A percentile compares a stretch with the other conserved stretches of the same genome.
Conservation (phyloP, 495 filamentous ascomycete genomes). For the Neurospora sp. region DNA sequence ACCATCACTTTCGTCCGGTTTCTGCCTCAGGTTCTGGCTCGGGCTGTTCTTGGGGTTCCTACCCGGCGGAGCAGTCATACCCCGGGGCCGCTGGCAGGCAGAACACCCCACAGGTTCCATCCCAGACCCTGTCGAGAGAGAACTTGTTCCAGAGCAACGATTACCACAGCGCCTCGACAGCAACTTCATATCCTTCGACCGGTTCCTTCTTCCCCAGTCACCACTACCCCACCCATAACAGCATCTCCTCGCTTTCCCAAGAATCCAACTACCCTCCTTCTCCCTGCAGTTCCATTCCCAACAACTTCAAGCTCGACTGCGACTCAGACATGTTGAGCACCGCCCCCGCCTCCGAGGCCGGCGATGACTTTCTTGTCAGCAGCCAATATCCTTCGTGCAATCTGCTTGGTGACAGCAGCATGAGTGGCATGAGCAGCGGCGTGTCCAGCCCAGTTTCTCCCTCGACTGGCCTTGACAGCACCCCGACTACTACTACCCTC, state of each 20-base stretch:
- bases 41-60: neutral
- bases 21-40: neutral
- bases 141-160: neutral
- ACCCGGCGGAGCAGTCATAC: neutral
- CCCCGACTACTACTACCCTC: neutral
- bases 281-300: constrained; percentile 11
- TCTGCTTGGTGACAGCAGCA: neutral
- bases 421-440: neutral
- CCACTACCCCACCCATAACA: neutral
- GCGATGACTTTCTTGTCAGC: neutral
- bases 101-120: neutral
- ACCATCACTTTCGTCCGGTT: constrained; percentile 10
- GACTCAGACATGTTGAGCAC: constrained; percentile 7
- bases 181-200: neutral
- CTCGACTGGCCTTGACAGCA: neutral
- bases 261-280: constrained; percentile 9
- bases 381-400: constrained; percentile 2
- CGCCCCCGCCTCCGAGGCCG: neutral
- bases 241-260: neutral
- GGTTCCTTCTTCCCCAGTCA: constrained; percentile 2
- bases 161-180: neutral
- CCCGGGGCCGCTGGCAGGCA: neutral
- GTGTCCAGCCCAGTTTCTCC: constrained; percentile 3
- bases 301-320: constrained; percentile 4
- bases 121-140: neutral